phyloP scores from a whole-genome alignment of 1,284 basidiomycete species.

The Sporisorium exsertum region DNA sequence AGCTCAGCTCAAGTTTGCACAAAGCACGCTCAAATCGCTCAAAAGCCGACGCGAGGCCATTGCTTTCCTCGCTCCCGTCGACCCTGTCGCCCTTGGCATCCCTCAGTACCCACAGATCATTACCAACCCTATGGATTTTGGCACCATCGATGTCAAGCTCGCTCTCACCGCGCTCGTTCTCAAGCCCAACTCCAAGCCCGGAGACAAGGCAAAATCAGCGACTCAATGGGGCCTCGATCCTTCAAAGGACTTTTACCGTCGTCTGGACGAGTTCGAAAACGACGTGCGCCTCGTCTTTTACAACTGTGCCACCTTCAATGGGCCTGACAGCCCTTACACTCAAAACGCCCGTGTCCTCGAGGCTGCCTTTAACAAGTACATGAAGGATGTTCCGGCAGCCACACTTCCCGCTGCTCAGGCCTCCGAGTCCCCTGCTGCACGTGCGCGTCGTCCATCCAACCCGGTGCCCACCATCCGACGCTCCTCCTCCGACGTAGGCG shows the following conservation, averaged over 20 bases:
- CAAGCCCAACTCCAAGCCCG: conserved; percentile 53
- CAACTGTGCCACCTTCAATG: conserved; percentile 93
- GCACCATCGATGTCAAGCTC: conserved; percentile 88
- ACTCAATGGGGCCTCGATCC: conserved; percentile 51
- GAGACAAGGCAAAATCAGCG: conserved; percentile 62
- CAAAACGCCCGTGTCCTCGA: conserved; percentile 84
- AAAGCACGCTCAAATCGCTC: conserved; percentile 82
- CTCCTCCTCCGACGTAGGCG: conserved; percentile 73
- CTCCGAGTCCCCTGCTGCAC: conserved; percentile 37
- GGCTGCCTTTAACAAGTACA: conserved; percentile 86
- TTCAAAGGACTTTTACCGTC: conserved; percentile 54
- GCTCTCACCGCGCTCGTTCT: conserved; percentile 59
- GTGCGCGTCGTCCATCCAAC: conserved; percentile 78
- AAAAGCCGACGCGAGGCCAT: conserved; percentile 87
- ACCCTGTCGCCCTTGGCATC: conserved; percentile 87
- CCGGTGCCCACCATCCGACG: conserved; percentile 83
- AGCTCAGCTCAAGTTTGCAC: conserved; percentile 84
- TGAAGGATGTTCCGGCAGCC: conserved; percentile 69
- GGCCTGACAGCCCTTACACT: conserved; percentile 82
- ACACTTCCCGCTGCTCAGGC: conserved; percentile 67
- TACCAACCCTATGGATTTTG: conserved; percentile 92
- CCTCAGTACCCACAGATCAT: conserved; percentile 91
- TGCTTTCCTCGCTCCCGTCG: conserved; percentile 89
- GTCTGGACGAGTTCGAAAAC: conserved; percentile 55
- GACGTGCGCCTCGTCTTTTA: conserved; percentile 77